Conservation (phyloP, 2,329 filamentous ascomycete genomes). For the Clonostachys solani region DNA sequence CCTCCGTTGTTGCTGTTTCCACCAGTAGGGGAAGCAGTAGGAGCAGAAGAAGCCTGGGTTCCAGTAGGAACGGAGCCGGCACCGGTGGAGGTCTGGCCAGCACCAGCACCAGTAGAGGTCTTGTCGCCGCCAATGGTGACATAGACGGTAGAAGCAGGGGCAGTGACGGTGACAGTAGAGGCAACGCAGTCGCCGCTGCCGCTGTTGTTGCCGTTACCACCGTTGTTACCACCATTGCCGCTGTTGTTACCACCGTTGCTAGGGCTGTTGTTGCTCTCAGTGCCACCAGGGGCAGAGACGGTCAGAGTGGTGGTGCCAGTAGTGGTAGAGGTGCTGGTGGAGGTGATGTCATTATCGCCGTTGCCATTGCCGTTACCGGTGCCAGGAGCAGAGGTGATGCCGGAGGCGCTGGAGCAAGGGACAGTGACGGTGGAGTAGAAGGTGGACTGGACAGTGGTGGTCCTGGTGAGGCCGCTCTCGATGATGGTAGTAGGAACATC, state of each 20-base stretch:
- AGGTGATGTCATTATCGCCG: slow-evolving; percentile 19
- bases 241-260: slow-evolving; percentile 1
- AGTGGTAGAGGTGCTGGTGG: slow-evolving; percentile 29
- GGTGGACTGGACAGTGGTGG: slow-evolving; percentile 38
- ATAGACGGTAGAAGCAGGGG: slow-evolving; percentile 26
- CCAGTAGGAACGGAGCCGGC: neutral
- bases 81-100: slow-evolving; percentile 1
- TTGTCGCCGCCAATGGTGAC: slow-evolving; percentile 21
- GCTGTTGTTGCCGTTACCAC: slow-evolving; percentile 6
- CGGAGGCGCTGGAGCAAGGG: slow-evolving; percentile 9
- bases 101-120: slow-evolving; percentile 11
- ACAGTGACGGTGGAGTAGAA: slow-evolving; percentile 16
- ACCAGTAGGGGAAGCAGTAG: slow-evolving; percentile 3
- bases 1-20: slow-evolving; percentile 3
- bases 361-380: too few species aligned
- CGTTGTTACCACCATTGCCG: slow-evolving; percentile 1
- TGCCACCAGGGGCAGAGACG: slow-evolving; percentile 9
- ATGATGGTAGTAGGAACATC: slow-evolving; percentile 24
- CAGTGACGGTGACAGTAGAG: slow-evolving; percentile 19
- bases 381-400: slow-evolving; percentile 5
- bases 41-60: neutral
- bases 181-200: slow-evolving; percentile 8
- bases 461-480: slow-evolving; percentile 17
- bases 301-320: slow-evolving; percentile 13
- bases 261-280: slow-evolving; percentile 3